Evolutionary conservation across 202 grass and related monocot species (phyloP), one percentile per base, ranked within the genome.

Genomic region (Elaeis oleifera): DNA sequence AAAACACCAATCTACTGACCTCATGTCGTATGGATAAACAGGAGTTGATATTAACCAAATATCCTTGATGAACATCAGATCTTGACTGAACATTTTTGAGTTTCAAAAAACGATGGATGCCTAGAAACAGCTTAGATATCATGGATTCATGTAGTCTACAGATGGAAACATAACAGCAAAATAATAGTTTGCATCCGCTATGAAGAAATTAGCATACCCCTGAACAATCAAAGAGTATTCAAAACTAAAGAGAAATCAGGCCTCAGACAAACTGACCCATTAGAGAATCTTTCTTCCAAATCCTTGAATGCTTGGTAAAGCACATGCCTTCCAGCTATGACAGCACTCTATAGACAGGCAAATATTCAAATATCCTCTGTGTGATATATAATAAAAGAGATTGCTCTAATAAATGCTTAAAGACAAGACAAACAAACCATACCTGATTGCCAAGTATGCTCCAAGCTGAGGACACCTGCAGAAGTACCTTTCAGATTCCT

Each of bases 381-480:
- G 1, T 44, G 11, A 44, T 13, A 1, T 44, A 13, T 13, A 44
- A 44, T 44, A 44, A 44, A 44, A 13, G 36, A 13, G 1, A 13
- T 44, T 44, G 8, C 36, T 44, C 11, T 44, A 2, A 44, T 44
- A 2, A 11, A 44, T 23, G 26, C 52, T 22, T 16, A 17, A 24
- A 56, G 4, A 48, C 19, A 56, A 23, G 11, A 16, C 31, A 32
- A 54, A 39, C 51, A 61, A 39, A 79, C 53, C 73, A 56, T 31
- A 96, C 87, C 92, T 96, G 92, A 60, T 91, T 85, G 87, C 87
- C 90, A 48, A 81, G 81, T 55, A 89, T 55, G 91, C 91, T 73
- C 87, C 84, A 81, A 96, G 92, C 26, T 63, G 70, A 55, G 70
- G 70, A 17, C 70, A 58, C 48, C 70, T 63, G 18, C 56, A 59